Conservation (phyloP, 2,329 filamentous ascomycete genomes). For the Neonectria faginata region DNA sequence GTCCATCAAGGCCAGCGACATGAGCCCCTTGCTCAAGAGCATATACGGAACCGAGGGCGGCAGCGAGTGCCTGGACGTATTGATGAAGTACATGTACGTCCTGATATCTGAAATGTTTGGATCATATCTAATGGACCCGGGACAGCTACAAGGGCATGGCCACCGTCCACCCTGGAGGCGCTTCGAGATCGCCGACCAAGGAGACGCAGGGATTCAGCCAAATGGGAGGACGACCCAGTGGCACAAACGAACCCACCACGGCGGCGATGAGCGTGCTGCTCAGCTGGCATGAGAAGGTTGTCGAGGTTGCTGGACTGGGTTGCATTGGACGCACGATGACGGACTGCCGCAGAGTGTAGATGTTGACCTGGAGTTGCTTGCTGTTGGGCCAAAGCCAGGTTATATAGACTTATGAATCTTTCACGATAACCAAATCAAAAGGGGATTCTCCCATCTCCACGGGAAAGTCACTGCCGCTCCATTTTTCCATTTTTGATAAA, state of each 20-base stretch:
- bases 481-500: conserved; percentile 24
- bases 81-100: conserved; percentile 97
- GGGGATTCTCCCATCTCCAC: not conserved
- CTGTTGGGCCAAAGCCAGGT: conserved; percentile 28
- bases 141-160: conserved; percentile 91
- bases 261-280: conserved; percentile 96
- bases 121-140: conserved; percentile 26
- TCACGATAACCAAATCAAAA: conserved; percentile 19
- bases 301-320: conserved; percentile 91
- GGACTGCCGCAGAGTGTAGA: conserved; percentile 82
- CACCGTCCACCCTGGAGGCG: conserved; percentile 54
- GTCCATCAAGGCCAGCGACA: conserved; percentile 95
- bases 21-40: conserved; percentile 86
- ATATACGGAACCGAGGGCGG: conserved; percentile 85
- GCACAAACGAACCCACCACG: conserved; percentile 75
- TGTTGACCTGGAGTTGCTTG: conserved; percentile 18
- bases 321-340: conserved; percentile 96
- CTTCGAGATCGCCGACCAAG: conserved; percentile 57
- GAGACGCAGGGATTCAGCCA: conserved; percentile 89
- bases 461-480: not conserved
- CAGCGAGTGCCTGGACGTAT: conserved; percentile 85
- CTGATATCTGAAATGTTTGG: not conserved
- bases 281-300: conserved; percentile 99
- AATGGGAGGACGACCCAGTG: conserved; percentile 67
- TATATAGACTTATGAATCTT: conserved; percentile 37